phyloP scores from a whole-genome alignment of 805 yeast genomes.

The Trichomonascus vanleenenianus region DNA sequence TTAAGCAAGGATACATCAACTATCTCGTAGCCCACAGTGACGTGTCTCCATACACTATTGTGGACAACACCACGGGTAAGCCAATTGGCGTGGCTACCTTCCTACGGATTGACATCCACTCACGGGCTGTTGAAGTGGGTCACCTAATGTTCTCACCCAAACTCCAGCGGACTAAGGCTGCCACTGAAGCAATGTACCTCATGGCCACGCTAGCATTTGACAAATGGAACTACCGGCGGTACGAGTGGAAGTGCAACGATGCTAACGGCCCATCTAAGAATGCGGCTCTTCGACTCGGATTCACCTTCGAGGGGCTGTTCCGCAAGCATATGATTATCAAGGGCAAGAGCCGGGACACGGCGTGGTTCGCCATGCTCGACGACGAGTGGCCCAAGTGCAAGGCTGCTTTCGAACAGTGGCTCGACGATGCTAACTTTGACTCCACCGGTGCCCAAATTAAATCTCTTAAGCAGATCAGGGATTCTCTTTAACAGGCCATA shows the following conservation, averaged over 20 bases:
- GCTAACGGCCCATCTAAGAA: slow-evolving; percentile 25
- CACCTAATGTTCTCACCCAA: slow-evolving; percentile 21
- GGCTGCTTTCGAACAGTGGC: slow-evolving; percentile 23
- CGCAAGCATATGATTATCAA: slow-evolving; percentile 25
- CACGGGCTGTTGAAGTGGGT: slow-evolving; percentile 28
- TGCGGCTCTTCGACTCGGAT: slow-evolving; percentile 30
- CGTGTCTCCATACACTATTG: slow-evolving; percentile 18
- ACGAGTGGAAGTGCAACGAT: slow-evolving; percentile 31
- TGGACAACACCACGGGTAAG: slow-evolving; percentile 15
- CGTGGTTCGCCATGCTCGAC: slow-evolving; percentile 29
- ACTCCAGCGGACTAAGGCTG: slow-evolving; percentile 22
- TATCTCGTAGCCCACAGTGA: slow-evolving; percentile 8
- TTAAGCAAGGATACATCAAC: not conserved
- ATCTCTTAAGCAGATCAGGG: slow-evolving; percentile 8
- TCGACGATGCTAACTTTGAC: slow-evolving; percentile 22
- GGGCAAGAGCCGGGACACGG: slow-evolving; percentile 27
- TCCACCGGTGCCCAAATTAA: slow-evolving; percentile 23
- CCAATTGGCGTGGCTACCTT: slow-evolving; percentile 25
- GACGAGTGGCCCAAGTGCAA: slow-evolving; percentile 25
- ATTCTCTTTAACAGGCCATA: not conserved
- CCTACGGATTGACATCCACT: slow-evolving; percentile 23
- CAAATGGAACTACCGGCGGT: slow-evolving; percentile 25
- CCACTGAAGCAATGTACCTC: slow-evolving; percentile 29
- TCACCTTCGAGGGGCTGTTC: slow-evolving; percentile 28
- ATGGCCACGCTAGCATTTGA: slow-evolving; percentile 26